A percentile compares a stretch with the other conserved stretches of the same genome.
phyloP scores from a whole-genome alignment of 78 protist genomes.

The Dictyostelium discoideum region dicty_2.7 NC_007091.3:5118001-5118500 shows the following conservation, averaged over 20 bases:
- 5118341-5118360: slow-evolving; percentile 23
- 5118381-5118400: neutral
- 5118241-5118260: slow-evolving; percentile 8
- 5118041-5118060: too few relatives aligned
- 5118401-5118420: neutral
- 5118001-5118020: neutral
- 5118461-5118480: too few relatives aligned
- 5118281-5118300: slow-evolving; percentile 7
- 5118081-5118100: too few relatives aligned
- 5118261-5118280: neutral
- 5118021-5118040: too few relatives aligned
- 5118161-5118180: slow-evolving; percentile 17
- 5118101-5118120: neutral
- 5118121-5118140: neutral
- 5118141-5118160: neutral
- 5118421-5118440: neutral
- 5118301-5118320: slow-evolving; percentile 34
- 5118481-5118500: too few relatives aligned
- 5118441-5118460: too few relatives aligned
- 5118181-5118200: slow-evolving; percentile 70
- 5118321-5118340: slow-evolving; percentile 26
- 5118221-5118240: neutral
- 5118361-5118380: slow-evolving; percentile 6
- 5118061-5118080: too few relatives aligned
- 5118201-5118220: neutral